These are phyloP conservation scores for Suhomyces panamericanus DNA, from an alignment of 1,139 yeast species.

Conservation along the genomic window DNA sequence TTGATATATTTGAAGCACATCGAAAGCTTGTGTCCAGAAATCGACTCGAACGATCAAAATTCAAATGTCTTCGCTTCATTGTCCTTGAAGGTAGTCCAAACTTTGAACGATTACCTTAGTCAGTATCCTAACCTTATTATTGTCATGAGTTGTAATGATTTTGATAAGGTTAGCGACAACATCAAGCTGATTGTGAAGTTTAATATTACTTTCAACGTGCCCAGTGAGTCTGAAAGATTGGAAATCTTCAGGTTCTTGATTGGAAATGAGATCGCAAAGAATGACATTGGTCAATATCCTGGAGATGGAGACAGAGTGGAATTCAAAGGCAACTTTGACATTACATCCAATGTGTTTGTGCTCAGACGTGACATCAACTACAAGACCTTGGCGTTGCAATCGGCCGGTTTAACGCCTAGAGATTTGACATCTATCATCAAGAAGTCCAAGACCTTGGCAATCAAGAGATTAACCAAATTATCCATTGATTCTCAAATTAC, in stretches of 20 bases:
- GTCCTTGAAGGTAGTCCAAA: slow-evolving; percentile 57
- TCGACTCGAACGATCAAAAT: slow-evolving; percentile 64
- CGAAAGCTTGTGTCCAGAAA: slow-evolving; percentile 68
- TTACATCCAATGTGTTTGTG: slow-evolving; percentile 25
- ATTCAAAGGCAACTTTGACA: slow-evolving; percentile 22
- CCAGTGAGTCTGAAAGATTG: slow-evolving; percentile 71
- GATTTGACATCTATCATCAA: slow-evolving; percentile 75
- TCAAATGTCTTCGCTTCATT: slow-evolving; percentile 55
- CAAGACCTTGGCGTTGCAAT: slow-evolving; percentile 69
- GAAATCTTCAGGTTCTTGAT: slow-evolving; percentile 58
- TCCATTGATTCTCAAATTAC: slow-evolving; percentile 18
- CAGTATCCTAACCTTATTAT: slow-evolving; percentile 47
- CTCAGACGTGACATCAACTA: slow-evolving; percentile 57
- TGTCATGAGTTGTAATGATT: slow-evolving; percentile 69
- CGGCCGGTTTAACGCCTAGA: slow-evolving; percentile 90
- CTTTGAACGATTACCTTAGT: slow-evolving; percentile 56
- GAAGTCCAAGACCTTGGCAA: slow-evolving; percentile 60
- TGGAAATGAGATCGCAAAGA: slow-evolving; percentile 21
- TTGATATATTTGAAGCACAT: slow-evolving; percentile 67
- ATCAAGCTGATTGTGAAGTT: slow-evolving; percentile 72
- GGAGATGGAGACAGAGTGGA: slow-evolving; percentile 20
- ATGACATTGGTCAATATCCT: slow-evolving; percentile 13
- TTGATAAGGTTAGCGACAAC: slow-evolving; percentile 67
- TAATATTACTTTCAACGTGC: slow-evolving; percentile 75
- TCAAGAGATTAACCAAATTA: slow-evolving; percentile 46